phyloP scores from a whole-genome alignment of 1,284 basidiomycete species.

The Ustilago bromivora region DNA sequence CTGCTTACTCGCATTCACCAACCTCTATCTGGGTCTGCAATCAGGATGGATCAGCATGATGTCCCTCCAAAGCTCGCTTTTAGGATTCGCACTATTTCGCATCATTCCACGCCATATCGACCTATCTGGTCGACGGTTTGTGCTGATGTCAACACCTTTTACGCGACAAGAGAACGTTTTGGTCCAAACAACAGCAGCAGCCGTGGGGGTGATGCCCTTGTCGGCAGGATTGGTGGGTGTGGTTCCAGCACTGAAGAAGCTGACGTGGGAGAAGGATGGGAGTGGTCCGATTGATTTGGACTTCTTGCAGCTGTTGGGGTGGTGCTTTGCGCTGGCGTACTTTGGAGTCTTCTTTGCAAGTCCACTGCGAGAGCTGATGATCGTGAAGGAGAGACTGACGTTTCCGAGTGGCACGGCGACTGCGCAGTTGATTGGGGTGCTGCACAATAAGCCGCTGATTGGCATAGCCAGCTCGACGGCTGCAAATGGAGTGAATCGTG shows the following conservation, averaged over 20 bases:
- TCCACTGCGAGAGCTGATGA: conserved; percentile 92
- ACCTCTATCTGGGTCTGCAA: conserved; percentile 81
- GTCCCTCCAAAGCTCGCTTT: conserved; percentile 91
- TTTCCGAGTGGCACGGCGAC: conserved; percentile 96
- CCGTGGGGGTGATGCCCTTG: conserved; percentile 81
- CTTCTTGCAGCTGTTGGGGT: conserved; percentile 34
- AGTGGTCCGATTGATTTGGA: conserved; percentile 76
- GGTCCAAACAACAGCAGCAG: conserved; percentile 93
- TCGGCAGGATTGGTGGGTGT: conserved; percentile 93
- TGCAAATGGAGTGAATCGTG: background rate
- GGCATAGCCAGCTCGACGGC: background rate
- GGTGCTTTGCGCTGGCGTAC: conserved; percentile 51
- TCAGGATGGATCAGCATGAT: conserved; percentile 87
- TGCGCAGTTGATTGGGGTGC: conserved; percentile 90
- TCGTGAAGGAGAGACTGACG: conserved; percentile 90
- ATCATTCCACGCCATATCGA: conserved; percentile 71
- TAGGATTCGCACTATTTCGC: conserved; percentile 86
- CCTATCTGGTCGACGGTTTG: conserved; percentile 26
- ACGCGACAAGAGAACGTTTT: conserved; percentile 88
- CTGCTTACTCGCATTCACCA: conserved; percentile 81
- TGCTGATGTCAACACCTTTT: conserved; percentile 73
- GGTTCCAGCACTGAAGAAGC: conserved; percentile 85
- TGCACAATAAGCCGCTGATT: conserved; percentile 74
- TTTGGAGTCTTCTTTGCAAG: conserved; percentile 89
- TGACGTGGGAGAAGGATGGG: conserved; percentile 82